Conservation (phyloP, 176 grass and related monocot genomes). For the Bromus sterilis region DNA sequence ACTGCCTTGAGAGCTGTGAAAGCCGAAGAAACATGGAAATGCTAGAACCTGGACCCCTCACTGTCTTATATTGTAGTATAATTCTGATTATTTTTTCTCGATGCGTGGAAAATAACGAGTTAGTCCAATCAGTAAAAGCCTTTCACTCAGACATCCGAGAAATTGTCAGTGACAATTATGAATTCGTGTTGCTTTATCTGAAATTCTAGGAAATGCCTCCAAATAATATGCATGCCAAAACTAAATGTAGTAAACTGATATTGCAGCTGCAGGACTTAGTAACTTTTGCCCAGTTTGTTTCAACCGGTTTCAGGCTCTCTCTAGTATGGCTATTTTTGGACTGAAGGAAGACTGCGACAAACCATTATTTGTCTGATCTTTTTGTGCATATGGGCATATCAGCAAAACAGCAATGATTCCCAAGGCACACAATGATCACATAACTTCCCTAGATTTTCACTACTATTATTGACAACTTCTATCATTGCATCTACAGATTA, state of each 20-base stretch:
- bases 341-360: neutral
- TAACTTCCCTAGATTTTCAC: conserved; percentile 3
- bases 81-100: neutral
- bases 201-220: neutral
- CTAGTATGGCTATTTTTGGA: neutral
- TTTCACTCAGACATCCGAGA: neutral
- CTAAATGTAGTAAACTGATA: neutral
- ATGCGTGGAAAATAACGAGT: neutral
- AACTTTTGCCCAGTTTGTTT: conserved; percentile 15
- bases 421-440: neutral
- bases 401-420: neutral
- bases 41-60: conserved; percentile 10
- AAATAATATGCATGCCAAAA: neutral
- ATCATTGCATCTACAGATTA: neutral
- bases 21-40: neutral
- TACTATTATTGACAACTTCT: neutral
- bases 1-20: neutral
- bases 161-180: neutral
- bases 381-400: neutral
- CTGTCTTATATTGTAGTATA: too few relatives aligned
- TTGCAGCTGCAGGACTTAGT: neutral
- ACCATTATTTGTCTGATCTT: neutral
- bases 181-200: neutral
- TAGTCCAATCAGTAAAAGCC: neutral
- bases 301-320: neutral